Conservation (phyloP, 108 stramenopile genomes). For the Aurantiochytrium sp. region DNA sequence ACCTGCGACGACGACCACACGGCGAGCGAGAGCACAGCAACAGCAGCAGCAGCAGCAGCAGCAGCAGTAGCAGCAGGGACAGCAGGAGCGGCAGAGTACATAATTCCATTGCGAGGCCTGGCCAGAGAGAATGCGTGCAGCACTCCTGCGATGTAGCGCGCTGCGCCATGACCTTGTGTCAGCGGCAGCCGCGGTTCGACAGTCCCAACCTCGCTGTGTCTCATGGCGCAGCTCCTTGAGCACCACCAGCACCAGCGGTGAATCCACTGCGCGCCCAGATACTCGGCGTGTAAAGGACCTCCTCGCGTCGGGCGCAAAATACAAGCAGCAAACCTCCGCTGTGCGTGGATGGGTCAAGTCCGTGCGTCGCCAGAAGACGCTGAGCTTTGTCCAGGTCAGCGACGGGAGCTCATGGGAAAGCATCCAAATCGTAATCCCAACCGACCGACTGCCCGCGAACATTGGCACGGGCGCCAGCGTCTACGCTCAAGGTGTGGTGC, state of each 20-base stretch:
- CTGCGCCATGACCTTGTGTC: no score
- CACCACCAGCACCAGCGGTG: not conserved
- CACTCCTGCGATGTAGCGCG: no score
- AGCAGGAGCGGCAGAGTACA: no score
- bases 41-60: no score
- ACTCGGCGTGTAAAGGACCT: not conserved
- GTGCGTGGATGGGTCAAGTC: constrained; percentile 96
- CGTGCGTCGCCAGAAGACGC: constrained; percentile 87
- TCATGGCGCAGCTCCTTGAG: not conserved
- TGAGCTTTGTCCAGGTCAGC: constrained; percentile 93
- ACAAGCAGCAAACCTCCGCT: not conserved
- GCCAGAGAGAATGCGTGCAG: no score
- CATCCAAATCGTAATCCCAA: constrained; percentile 75
- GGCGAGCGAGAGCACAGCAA: no score
- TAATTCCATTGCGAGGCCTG: no score
- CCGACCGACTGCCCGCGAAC: constrained; percentile 52
- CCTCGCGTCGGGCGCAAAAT: not conserved
- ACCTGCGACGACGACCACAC: no score
- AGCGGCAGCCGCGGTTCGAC: no score
- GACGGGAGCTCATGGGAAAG: constrained; percentile 86
- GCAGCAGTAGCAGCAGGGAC: no score
- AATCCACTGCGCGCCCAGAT: not conserved
- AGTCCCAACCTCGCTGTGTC: not conserved
- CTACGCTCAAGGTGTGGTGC: constrained; percentile 59
- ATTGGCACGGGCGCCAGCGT: constrained; percentile 86